phyloP scores from a whole-genome alignment of 1,284 basidiomycete genomes.

The Pisolithus thermaeus region DNA sequence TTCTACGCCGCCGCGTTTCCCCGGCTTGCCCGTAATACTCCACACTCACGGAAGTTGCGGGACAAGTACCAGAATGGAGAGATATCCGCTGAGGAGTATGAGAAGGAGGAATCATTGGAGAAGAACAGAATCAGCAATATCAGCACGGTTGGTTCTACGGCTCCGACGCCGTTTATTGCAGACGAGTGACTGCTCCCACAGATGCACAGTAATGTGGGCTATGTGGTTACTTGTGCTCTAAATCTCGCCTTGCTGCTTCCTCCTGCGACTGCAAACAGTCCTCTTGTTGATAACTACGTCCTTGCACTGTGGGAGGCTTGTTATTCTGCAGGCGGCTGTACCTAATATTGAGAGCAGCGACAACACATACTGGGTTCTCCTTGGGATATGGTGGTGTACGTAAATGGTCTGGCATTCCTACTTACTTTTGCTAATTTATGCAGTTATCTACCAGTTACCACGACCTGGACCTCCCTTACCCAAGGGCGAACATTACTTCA shows the following conservation, averaged over 20 bases:
- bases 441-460: constrained; percentile 72
- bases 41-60: constrained; percentile 54
- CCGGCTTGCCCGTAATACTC: constrained; percentile 74
- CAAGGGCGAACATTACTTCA: constrained; percentile 64
- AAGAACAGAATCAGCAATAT: constrained; percentile 85
- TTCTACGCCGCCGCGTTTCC: constrained; percentile 85
- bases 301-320: constrained; percentile 46
- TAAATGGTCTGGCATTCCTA: constrained; percentile 1
- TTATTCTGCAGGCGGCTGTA: not conserved
- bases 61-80: constrained; percentile 56
- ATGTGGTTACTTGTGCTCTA: constrained; percentile 58
- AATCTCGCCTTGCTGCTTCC: constrained; percentile 74
- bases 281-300: constrained; percentile 69
- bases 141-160: constrained; percentile 52
- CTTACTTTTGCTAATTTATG: not conserved
- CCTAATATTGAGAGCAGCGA: constrained; percentile 35
- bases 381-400: constrained; percentile 80
- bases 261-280: constrained; percentile 41
- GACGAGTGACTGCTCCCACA: constrained; percentile 22
- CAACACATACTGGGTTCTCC: constrained; percentile 70
- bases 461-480: constrained; percentile 70
- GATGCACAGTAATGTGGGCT: constrained; percentile 76
- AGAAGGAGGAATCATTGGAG: constrained; percentile 71
- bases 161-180: not conserved
- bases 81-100: constrained; percentile 58